Base-by-base conservation (phyloP, 108 stramenopile species). In the Nannochloropsis gaditana region DNA sequence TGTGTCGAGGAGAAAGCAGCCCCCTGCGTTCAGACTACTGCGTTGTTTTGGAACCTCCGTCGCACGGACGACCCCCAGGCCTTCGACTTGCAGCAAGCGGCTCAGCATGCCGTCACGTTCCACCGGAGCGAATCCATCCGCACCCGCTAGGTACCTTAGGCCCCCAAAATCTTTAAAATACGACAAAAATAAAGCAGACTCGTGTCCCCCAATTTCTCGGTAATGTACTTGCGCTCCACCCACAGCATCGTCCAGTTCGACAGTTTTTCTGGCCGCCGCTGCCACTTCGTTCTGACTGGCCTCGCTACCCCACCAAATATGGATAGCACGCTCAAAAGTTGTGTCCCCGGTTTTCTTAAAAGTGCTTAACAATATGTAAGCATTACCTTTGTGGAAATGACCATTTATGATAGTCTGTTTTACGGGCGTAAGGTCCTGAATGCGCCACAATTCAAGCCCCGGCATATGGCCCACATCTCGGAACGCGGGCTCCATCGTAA, bases 261-360 rank as follows among this genome's bases (percentile, higher is more conserved):
- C 95, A 84, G 95, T 93, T 89, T 96, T 96, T 92, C 93, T 94
- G 6, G 94, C 97, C 1, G 95, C 96, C 44, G 94, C 92, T 21
- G 95, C 96, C 82, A 93, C 93, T 85, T 97, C 96, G 86, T 97
- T 95, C 91, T 95, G 94, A 42, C 94, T 91, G 9, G 93, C 91
- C 84, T 95, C 94, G n/a, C 82, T 84, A 9, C 96, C 96, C 85
- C 95, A 92, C 93, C 94, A 95, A 85, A 95, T 92, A 87, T 93
- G 93, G 44, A 95, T 84, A 85, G 94, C 92, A 86, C 91, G 93
- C 44, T 80, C 21, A 59, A 96, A 87, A 79, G 44, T 80, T 31
- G 45, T 84, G 8, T 45, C 84, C 15, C 44, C 45, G 9, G 8
- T 85, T 73, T 73, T 73, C 47, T 91, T 85, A n/a, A 90, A 90